phyloP scores from a whole-genome alignment of 75 land plant species.

The Selaginella moellendorffii region DNA sequence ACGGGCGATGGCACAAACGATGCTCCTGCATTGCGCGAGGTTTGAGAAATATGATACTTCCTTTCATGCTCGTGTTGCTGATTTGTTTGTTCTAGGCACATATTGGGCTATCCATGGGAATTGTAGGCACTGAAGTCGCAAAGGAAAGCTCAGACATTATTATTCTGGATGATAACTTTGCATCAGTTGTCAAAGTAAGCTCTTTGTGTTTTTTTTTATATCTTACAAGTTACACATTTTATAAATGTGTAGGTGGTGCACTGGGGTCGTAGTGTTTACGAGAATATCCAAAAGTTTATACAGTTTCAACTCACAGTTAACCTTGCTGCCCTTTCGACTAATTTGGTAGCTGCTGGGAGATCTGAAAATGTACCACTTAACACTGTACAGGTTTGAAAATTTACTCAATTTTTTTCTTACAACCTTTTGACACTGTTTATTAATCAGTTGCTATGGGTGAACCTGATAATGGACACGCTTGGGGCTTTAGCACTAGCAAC shows the following conservation, averaged over 20 bases:
- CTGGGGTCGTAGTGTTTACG: conserved; percentile 97
- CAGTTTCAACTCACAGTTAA: conserved; percentile 97
- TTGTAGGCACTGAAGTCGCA: conserved; percentile 92
- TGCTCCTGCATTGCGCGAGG: conserved; percentile 97
- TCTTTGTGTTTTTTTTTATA: too few relatives aligned
- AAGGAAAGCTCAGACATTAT: too few relatives aligned
- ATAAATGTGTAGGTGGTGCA: conserved; percentile 72
- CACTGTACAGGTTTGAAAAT: conserved; percentile 54
- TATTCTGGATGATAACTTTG: too few relatives aligned
- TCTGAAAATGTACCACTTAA: conserved; percentile 61
- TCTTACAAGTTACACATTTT: background rate
- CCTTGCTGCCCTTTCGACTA: conserved; percentile 79
- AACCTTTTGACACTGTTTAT: too few relatives aligned
- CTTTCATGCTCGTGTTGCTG: too few relatives aligned
- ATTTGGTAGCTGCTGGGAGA: conserved; percentile 71
- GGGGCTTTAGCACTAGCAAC: too few relatives aligned
- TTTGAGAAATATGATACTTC: too few relatives aligned
- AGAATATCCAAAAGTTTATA: conserved; percentile 95
- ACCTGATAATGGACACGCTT: too few relatives aligned
- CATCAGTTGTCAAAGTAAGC: conserved; percentile 83
- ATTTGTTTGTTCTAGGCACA: conserved; percentile 43
- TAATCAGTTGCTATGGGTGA: too few relatives aligned
- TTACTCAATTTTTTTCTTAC: too few relatives aligned
- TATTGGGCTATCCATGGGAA: conserved; percentile 94
- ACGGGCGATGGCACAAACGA: conserved; percentile 98